Base-by-base conservation (phyloP, 805 yeast genomes). In the Metschnikowia vanudenii region DNA sequence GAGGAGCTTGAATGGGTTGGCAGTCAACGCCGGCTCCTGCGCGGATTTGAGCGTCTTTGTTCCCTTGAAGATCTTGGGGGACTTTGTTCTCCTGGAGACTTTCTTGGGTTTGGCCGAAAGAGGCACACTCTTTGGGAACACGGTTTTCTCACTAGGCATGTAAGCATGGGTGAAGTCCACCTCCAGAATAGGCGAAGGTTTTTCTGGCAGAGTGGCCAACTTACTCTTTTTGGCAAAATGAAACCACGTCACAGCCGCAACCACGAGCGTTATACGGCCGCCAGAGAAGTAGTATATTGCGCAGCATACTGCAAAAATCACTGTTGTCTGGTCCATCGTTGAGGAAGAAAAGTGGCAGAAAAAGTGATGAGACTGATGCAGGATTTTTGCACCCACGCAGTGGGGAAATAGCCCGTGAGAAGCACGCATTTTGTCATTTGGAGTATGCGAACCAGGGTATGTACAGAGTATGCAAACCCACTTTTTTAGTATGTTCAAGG, bases 51-150 rank as follows among this genome's bases (percentile, higher is more conserved):
- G 47, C 4, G 66, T 66, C 45, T 66, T 69, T 11, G 66, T 46
- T 12, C 73, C 73, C 51, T 68, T 68, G 62, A 77, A 62, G 18
- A 75, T 56, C 51, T 73, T 75, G 9, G 79, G 72, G 4, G 65
- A 60, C 45, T 75, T 61, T 7, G 55, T 33, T 33, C 62, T 54
- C n/a, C 55, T 46, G 17, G 57, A 40, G 7, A 53, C 46, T 19
- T 42, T 45, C 20, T 49, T 49, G 28, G 31, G 37, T 5, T 41
- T 37, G 10, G 39, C 44, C 14, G 37, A 17, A 18, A 38, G 34
- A 8, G 45, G 37, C n/a, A 41, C 32, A 36, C 28, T 41, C 30
- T 32, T 46, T 12, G 57, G 56, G 24, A 52, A 50, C 2, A 35
- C 43, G 2, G 66, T 57, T 24, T 62, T 53, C 5, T 49, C 51